Evolutionary conservation across 139 green algal genomes (phyloP).

Genomic region (Monoraphidium neglectum): DNA sequence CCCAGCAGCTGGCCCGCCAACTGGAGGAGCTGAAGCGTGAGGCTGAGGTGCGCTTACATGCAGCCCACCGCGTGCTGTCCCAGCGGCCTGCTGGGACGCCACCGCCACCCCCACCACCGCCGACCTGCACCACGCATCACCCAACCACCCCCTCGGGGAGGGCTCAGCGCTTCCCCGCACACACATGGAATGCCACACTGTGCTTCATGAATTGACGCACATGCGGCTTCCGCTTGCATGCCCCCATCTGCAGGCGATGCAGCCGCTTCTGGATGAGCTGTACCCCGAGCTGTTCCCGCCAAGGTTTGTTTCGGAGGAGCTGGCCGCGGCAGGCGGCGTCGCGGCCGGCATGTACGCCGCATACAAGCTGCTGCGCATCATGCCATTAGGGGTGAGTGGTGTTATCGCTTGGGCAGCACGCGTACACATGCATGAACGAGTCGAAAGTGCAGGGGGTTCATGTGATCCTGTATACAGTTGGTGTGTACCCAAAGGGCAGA

Average conservation of each 20-base stretch:
- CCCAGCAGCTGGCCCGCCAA: slow-evolving; percentile 16
- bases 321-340: not conserved
- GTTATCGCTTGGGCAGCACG: not conserved
- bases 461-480: slow-evolving; percentile 6
- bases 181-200: not conserved
- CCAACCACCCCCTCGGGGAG: not conserved
- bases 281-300: slow-evolving; percentile 19
- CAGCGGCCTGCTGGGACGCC: not conserved
- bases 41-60: not conserved
- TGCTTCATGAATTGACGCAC: not conserved
- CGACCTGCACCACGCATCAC: not conserved
- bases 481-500: not conserved
- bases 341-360: not conserved
- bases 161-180: not conserved
- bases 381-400: not conserved
- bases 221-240: too few species aligned
- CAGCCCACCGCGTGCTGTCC: not conserved
- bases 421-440: not conserved
- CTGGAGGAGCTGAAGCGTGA: slow-evolving; percentile 20
- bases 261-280: slow-evolving; percentile 16
- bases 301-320: slow-evolving; percentile 23
- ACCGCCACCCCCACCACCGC: not conserved
- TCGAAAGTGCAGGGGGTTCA: not conserved
- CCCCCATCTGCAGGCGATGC: slow-evolving; percentile 12
- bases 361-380: not conserved